Evolutionary conservation across 805 yeast species (phyloP).

Genomic region (Wickerhamiella azymoides): DNA sequence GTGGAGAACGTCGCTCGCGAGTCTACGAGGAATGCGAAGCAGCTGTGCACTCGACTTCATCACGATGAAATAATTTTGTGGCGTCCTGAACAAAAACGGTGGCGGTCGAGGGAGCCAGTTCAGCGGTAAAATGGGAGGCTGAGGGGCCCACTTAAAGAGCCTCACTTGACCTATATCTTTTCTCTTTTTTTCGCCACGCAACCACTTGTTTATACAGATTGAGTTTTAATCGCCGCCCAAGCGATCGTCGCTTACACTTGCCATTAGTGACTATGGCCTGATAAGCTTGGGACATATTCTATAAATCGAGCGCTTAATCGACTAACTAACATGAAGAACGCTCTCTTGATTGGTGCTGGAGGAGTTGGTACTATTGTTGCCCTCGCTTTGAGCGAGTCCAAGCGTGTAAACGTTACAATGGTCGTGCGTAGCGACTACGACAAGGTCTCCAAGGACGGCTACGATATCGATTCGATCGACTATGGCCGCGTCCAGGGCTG

Average conservation of each 20-base stretch:
- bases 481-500: slow-evolving; percentile 43
- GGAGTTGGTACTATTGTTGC: slow-evolving; percentile 79
- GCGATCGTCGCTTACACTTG: too few relatives aligned
- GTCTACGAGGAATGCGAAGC: slow-evolving; percentile 16
- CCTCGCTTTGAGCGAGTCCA: slow-evolving; percentile 38
- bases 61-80: neutral
- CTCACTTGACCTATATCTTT: too few relatives aligned
- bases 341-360: slow-evolving; percentile 65
- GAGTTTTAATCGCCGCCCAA: too few relatives aligned
- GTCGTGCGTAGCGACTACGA: slow-evolving; percentile 56
- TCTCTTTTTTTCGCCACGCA: too few relatives aligned
- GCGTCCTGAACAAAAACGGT: neutral
- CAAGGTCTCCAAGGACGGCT: slow-evolving; percentile 38
- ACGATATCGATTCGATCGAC: slow-evolving; percentile 43
- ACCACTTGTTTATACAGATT: too few relatives aligned
- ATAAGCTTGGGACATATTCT: too few relatives aligned
- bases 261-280: too few relatives aligned
- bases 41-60: slow-evolving; percentile 21
- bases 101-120: too few relatives aligned
- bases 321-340: slow-evolving; percentile 26
- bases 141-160: too few relatives aligned
- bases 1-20: slow-evolving; percentile 21
- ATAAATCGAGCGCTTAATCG: too few relatives aligned
- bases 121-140: too few relatives aligned
- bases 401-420: slow-evolving; percentile 39